Conservation (phyloP, 2,329 filamentous ascomycete species). For the Trichoderma citrinoviride region DNA sequence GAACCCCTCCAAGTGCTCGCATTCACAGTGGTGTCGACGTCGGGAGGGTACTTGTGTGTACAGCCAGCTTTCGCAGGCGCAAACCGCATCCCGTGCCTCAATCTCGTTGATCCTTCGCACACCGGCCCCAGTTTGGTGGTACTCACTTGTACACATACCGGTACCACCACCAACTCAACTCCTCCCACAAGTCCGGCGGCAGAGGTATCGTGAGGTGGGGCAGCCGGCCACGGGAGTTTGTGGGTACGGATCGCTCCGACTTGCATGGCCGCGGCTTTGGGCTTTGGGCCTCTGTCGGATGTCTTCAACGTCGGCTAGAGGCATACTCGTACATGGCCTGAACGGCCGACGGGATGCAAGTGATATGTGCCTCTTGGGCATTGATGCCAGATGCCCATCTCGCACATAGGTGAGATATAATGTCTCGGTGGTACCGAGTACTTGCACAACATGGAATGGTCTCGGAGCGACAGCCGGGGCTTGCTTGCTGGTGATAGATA, state of each 20-base stretch:
- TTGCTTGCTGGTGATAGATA: background rate
- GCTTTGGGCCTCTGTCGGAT: slow-evolving; percentile 11
- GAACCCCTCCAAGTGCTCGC: background rate
- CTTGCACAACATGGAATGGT: background rate
- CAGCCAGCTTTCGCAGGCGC: background rate
- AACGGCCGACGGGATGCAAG: background rate
- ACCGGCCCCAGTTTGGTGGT: background rate
- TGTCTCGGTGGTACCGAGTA: background rate
- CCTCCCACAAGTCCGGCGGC: background rate
- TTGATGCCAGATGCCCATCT: background rate
- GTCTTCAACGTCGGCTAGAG: slow-evolving; percentile 12
- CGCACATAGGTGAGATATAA: background rate
- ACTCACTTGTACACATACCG: background rate
- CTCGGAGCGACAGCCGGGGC: slow-evolving; percentile 10
- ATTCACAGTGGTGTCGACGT: background rate
- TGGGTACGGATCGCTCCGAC: slow-evolving; percentile 24
- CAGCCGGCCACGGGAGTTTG: slow-evolving; percentile 13
- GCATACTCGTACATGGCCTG: background rate
- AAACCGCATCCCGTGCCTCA: background rate
- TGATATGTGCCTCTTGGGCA: background rate
- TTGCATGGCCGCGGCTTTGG: slow-evolving; percentile 17
- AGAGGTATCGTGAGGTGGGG: slow-evolving; percentile 22
- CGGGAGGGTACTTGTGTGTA: background rate
- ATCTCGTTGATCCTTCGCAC: background rate
- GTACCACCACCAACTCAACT: background rate